Base-by-base conservation (phyloP, 169 alveolate species). In the Eimeria necatrix region DNA sequence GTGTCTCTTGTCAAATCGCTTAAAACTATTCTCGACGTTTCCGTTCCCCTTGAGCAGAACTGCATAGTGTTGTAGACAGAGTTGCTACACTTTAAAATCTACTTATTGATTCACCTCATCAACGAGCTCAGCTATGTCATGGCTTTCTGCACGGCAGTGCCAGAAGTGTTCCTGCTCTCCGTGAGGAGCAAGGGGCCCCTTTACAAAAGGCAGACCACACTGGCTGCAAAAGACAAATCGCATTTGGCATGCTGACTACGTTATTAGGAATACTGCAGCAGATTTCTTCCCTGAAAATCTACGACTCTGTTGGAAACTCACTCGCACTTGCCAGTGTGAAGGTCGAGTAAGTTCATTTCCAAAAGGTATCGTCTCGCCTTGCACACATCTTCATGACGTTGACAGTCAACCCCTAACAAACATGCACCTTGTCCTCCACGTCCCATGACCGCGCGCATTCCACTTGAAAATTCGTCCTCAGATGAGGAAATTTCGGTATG, bases 121-220 rank as follows among this genome's bases (percentile, higher is more conserved):
- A 9, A 81, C 90, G 12, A 81, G 90, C 22, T 81, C 90, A 53
- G 90, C 90, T 14, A 81, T 22, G 90, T 81, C 90, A 22, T 49
- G 51, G 73, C 24, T 81, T 51, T 81, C 90, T n/a, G 73, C 90
- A 71, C 70, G 90, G 90, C 90, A 81, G 24, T 81, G 90, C 90
- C 90, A 51, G 24, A 53, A 53, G 71, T 81, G 71, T 49, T 81
- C 71, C 73, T 51, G 51, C 52, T 81, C 90, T 53, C 90, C 90
- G 41, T 81, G 90, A 7, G 90, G 73, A 18, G 90, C 90, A 14
- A 81, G 90, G 73, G 90, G 90, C 46, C 90, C 90, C 71, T 81
- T 81, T 4, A 81, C 70, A 14, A 51, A 81, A 5, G 90, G 90
- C 90, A 12, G 0, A 24, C 90, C 90, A 48, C 90, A 81, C 6